A percentile compares a stretch with the other conserved stretches of the same genome.
These are phyloP conservation scores for Aureobasidium uvarum DNA, from an alignment of 2,329 filamentous ascomycete species.

Conservation along the genomic window DNA sequence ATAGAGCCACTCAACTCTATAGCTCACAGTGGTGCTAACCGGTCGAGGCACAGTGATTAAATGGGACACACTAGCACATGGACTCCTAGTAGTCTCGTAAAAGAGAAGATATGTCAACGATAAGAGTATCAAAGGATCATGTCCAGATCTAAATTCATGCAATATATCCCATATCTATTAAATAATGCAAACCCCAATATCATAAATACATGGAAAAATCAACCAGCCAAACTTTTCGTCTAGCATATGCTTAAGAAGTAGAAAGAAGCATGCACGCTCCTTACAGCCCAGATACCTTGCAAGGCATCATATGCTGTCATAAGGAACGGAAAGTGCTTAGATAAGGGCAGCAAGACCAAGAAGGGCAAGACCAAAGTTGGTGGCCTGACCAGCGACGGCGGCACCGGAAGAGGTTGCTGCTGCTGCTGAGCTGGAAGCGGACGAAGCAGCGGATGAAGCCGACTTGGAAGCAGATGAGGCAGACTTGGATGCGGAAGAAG, in stretches of 20 bases:
- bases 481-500: not conserved
- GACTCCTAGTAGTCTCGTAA: too few species aligned
- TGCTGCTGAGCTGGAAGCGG: constrained; percentile 5
- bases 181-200: not conserved
- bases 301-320: not conserved
- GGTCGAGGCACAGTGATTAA: too few species aligned
- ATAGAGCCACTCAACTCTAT: too few species aligned
- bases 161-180: not conserved
- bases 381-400: constrained; percentile 2
- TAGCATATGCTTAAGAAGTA: not conserved
- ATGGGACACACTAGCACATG: too few species aligned
- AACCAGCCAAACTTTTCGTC: constrained; percentile 13
- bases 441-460: constrained; percentile 4
- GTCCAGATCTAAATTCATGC: not conserved
- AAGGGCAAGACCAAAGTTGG: constrained; percentile 19
- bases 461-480: constrained; percentile 19
- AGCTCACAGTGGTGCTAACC: too few species aligned
- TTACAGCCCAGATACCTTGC: not conserved
- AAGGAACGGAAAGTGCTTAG: not conserved
- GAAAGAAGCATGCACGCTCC: not conserved
- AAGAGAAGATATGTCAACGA: not conserved
- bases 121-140: not conserved
- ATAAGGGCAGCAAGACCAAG: constrained; percentile 19
- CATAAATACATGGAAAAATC: constrained; percentile 2
- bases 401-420: constrained; percentile 16